A percentile compares a stretch with the other conserved stretches of the same genome.
Conservation (phyloP, 495 filamentous ascomycete species). For the Penicillium fimorum region DNA sequence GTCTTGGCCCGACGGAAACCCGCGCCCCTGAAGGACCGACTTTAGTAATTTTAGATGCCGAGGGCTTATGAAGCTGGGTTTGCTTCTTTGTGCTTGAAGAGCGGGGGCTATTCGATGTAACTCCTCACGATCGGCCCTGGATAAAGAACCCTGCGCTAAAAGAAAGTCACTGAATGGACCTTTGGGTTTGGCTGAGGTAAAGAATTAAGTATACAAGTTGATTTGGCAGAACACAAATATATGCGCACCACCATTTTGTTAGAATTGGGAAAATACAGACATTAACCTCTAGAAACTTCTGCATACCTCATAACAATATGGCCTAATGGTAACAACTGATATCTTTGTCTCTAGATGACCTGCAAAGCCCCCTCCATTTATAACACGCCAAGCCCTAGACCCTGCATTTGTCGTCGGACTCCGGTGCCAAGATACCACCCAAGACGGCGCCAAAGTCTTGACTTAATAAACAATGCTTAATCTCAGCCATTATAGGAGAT, state of each 20-base stretch:
- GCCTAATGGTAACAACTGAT: neutral
- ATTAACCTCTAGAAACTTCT: neutral
- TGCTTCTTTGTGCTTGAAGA: neutral
- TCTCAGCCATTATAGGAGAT: neutral
- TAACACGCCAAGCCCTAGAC: slow-evolving; percentile 17
- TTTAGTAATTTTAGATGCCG: slow-evolving; percentile 6
- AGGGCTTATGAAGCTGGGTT: neutral
- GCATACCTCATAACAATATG: neutral
- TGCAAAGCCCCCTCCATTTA: neutral
- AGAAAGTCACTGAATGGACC: neutral
- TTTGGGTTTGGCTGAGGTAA: neutral
- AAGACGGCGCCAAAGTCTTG: slow-evolving; percentile 18
- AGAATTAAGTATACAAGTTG: neutral
- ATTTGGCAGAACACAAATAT: neutral
- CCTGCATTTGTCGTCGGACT: slow-evolving; percentile 19
- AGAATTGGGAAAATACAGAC: neutral
- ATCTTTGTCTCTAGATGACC: neutral
- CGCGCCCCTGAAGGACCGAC: slow-evolving; percentile 9
- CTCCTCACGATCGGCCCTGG: slow-evolving; percentile 3
- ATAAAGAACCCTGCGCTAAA: neutral
- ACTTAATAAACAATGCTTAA: slow-evolving; percentile 10
- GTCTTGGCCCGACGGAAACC: slow-evolving; percentile 31
- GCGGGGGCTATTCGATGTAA: slow-evolving; percentile 3
- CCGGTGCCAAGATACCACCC: slow-evolving; percentile 29
- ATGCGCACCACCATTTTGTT: neutral